Percentiles rank a stretch among this genome's conserved stretches.
phyloP scores from a whole-genome alignment of 2,329 filamentous ascomycete species.

The Knufia fluminis region DNA sequence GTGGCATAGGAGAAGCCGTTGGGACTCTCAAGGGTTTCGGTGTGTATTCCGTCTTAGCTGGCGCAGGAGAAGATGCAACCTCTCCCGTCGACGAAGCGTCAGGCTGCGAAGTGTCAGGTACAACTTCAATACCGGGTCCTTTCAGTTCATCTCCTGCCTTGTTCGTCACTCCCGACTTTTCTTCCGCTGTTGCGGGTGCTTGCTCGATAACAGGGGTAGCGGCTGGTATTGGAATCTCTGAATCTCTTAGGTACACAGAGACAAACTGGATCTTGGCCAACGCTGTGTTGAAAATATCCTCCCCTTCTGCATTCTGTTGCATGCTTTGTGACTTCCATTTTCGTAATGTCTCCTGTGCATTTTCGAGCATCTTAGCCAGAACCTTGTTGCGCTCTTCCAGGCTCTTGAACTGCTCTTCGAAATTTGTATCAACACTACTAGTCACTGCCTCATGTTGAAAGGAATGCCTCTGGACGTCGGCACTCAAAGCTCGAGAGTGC shows the following conservation, averaged over 20 bases:
- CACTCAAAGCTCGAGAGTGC: slow-evolving; percentile 17
- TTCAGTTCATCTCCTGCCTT: not conserved
- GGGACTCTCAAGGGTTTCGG: slow-evolving; percentile 9
- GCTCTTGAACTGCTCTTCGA: slow-evolving; percentile 27
- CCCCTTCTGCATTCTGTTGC: slow-evolving; percentile 12
- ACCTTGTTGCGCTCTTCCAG: slow-evolving; percentile 33
- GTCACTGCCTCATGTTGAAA: not conserved
- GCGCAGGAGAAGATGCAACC: not conserved
- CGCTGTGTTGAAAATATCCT: slow-evolving; percentile 29
- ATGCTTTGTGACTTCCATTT: slow-evolving; percentile 26
- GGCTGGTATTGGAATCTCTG: slow-evolving; percentile 26
- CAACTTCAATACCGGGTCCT: not conserved
- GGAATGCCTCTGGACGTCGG: slow-evolving; percentile 6
- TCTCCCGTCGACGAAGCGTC: too few species aligned
- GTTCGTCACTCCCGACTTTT: not conserved
- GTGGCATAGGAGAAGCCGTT: not conserved
- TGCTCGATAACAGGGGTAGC: not conserved
- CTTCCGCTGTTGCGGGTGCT: not conserved
- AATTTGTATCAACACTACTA: not conserved
- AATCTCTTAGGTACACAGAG: slow-evolving; percentile 34
- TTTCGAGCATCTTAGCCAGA: slow-evolving; percentile 33
- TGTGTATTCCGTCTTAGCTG: not conserved
- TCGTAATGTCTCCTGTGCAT: slow-evolving; percentile 34
- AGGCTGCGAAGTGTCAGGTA: too few species aligned
- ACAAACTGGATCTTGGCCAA: slow-evolving; percentile 36